These are phyloP conservation scores for Parietichytrium sp. DNA, from an alignment of 108 stramenopile genomes.

Conservation along the genomic window DNA sequence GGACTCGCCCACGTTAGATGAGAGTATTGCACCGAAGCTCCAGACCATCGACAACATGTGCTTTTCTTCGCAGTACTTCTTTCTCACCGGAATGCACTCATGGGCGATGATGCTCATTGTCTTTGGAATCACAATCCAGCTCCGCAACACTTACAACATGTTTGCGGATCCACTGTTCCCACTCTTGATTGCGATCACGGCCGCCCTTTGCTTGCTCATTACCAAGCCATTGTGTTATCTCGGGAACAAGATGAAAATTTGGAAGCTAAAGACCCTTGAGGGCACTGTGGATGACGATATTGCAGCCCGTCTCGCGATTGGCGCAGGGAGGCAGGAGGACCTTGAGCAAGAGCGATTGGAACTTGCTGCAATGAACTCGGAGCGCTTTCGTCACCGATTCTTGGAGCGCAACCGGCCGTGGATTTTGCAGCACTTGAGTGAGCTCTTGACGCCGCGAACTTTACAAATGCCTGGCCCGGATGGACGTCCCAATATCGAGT, in stretches of 20 bases:
- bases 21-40: conserved; percentile 67
- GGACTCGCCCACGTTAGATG: conserved; percentile 62
- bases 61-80: conserved; percentile 80
- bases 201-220: conserved; percentile 61
- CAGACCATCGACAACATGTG: conserved; percentile 76
- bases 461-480: conserved; percentile 62
- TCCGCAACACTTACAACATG: conserved; percentile 69
- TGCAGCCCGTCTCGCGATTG: conserved; percentile 80
- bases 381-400: conserved; percentile 76
- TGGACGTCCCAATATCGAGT: conserved; percentile 69
- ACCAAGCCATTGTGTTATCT: conserved; percentile 48
- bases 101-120: conserved; percentile 69
- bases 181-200: conserved; percentile 64
- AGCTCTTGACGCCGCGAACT: conserved; percentile 73
- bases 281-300: conserved; percentile 80
- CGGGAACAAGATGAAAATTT: conserved; percentile 59
- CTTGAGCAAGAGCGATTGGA: conserved; percentile 78
- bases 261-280: conserved; percentile 68
- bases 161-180: conserved; percentile 72
- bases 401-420: conserved; percentile 83
- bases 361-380: conserved; percentile 74
- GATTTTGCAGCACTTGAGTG: conserved; percentile 77
- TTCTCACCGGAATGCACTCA: conserved; percentile 67
- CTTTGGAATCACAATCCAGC: conserved; percentile 70
- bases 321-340: conserved; percentile 77